Base-by-base conservation (phyloP, 2,329 filamentous ascomycete genomes). In the Cercospora sp. region DNA sequence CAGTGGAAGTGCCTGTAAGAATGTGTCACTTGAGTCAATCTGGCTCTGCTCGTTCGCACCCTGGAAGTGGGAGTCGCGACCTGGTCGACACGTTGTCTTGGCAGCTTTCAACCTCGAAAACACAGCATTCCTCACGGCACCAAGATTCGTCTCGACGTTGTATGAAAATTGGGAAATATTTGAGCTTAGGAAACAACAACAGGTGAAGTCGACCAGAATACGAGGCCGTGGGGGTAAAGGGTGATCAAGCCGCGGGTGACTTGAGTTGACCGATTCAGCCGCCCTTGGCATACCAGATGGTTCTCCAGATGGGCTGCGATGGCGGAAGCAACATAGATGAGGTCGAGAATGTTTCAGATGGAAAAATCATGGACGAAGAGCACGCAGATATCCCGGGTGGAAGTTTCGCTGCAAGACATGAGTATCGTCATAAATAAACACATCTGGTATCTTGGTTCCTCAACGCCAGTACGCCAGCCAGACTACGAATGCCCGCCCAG, bases 401-500 rank as follows among this genome's bases (percentile, higher is more conserved):
- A 28, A 9, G 16, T 1, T 7, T 55, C 20, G 12, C 16, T 28
- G 12, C 10, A 8, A 55, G 48, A 55, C 48, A 55, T 28, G 12
- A 55, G 5, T 26, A 48, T 33, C 23, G 9, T 62, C 60, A 62
- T 31, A 42, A n/a, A 42, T 18, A 45, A 63, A 51, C 62, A 55
- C 4, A 18, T 60, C 30, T 69, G 67, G 65, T 69, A 69, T 69
- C 67, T 42, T 63, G 16, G 23, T 64, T 16, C 60, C 20, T 30
- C 39, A 66, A 60, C 65, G 59, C 60, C 63, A 16, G 13, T 18
- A 16, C 51, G 16, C 23, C 36, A 53, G 20, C 53, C 18, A 1
- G 5, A 18, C 3, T 8, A 4, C 61, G 16, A 13, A 6, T 12
- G n/a, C 12, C 3, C 20, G 48, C 7, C 12, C n/a, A 26, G 12